Evolutionary conservation across 2,329 filamentous ascomycete genomes (phyloP), one percentile per base, ranked within the genome.

Genomic region (Diaporthe ilicicola): DNA sequence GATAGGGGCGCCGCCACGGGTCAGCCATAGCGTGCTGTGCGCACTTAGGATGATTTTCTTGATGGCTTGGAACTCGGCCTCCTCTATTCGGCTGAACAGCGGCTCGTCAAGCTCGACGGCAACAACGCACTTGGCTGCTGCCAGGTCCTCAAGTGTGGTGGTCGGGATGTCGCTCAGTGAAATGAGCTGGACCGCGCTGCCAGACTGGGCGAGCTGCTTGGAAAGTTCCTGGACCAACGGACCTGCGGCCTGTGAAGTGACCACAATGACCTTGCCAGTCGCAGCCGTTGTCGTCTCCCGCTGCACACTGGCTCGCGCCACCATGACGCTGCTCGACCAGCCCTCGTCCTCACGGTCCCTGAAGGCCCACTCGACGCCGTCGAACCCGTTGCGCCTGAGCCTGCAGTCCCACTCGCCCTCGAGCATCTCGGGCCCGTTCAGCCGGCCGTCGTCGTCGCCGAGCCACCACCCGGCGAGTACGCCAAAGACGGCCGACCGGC

Each of bases 391-490:
- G 0, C 51, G 44, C 19, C 70, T 74, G 3, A 81, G 68, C 19
- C 79, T 77, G 2, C 22, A 8, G 2, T 76, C 71, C 80, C 79
- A 81, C 5, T 74, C 39, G 0, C 76, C 73, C 1, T 71, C 62
- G 0, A 71, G 46, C 15, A 80, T 73, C 27, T 75, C 79, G 2
- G 80, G 79, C 54, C 76, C 74, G 1, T 76, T 70, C 0, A 32
- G 3, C 1, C 80, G 75, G 3, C 67, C 72, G 17, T 81, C 78
- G 1, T 72, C 72, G 9, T 72, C 74, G 1, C 79, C 79, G 2
- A 79, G 70, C 81, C 80, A 82, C 81, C 81, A 82, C 4, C 76
- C 76, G 0, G 75, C 59, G 1, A 79, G 71, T 0, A 75, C 64
- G 1, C 80, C 81, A 34, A 68, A 56, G 22, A 68, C 50, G 42